These are phyloP conservation scores for Chlorella vulgaris DNA, from an alignment of 139 green algal genomes.

Conservation along the genomic window DNA sequence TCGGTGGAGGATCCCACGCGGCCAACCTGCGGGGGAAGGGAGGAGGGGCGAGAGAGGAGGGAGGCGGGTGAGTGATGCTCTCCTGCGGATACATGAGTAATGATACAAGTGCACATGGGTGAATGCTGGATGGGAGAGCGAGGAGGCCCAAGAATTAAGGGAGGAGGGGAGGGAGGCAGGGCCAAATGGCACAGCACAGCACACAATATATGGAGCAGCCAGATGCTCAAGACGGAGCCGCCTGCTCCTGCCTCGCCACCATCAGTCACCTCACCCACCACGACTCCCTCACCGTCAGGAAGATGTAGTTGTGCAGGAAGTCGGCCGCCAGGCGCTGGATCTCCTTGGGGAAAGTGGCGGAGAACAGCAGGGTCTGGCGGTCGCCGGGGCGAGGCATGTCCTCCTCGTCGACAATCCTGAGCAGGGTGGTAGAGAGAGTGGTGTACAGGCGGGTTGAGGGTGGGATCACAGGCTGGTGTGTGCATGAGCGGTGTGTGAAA, in stretches of 20 bases:
- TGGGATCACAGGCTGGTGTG: too few relatives aligned
- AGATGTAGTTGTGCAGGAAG: conserved; percentile 98
- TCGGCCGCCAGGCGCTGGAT: conserved; percentile 90
- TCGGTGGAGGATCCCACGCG: conserved; percentile 96
- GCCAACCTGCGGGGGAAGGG: conserved; percentile 61
- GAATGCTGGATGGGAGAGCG: neutral
- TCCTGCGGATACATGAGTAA: too few relatives aligned
- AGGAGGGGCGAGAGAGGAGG: neutral
- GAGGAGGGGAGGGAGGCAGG: too few relatives aligned
- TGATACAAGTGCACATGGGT: neutral
- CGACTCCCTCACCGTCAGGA: conserved; percentile 86
- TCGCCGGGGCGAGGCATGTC: conserved; percentile 89
- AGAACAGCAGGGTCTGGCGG: conserved; percentile 97
- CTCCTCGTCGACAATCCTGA: conserved; percentile 81
- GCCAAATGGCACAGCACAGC: too few relatives aligned
- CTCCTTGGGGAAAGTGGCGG: conserved; percentile 96
- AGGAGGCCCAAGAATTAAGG: too few relatives aligned
- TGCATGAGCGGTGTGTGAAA: too few relatives aligned
- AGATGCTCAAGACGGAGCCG: too few relatives aligned
- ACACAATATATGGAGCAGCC: too few relatives aligned
- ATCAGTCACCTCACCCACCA: too few relatives aligned
- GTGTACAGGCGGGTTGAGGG: too few relatives aligned
- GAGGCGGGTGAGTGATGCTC: too few relatives aligned
- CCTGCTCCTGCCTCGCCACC: neutral
- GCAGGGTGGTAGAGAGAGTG: neutral